Conservation (phyloP, 352 stramenopile species). For the Globisporangium yorkense region DNA sequence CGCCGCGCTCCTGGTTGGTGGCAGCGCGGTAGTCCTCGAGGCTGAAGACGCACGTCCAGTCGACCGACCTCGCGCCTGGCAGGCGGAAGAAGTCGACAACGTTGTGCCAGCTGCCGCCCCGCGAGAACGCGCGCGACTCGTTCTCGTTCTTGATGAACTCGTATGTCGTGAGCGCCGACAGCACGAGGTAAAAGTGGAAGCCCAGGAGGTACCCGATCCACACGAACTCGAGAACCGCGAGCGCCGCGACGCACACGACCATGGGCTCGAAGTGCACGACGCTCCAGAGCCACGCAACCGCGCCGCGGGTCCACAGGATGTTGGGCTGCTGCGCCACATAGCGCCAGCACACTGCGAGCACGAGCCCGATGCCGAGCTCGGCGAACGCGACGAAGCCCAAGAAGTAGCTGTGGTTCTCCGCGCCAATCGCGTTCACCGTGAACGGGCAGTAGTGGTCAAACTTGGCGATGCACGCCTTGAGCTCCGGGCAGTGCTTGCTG, state of each 20-base stretch:
- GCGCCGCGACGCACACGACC: constrained; percentile 41
- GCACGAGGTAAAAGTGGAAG: constrained; percentile 62
- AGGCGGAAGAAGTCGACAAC: constrained; percentile 56
- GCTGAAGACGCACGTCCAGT: constrained; percentile 53
- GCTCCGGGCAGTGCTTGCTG: constrained; percentile 73
- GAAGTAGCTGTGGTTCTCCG: constrained; percentile 93
- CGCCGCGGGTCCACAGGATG: constrained; percentile 17
- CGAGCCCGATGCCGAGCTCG: constrained; percentile 47
- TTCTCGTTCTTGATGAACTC: constrained; percentile 74
- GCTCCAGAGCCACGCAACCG: constrained; percentile 32
- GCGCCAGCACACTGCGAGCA: constrained; percentile 40
- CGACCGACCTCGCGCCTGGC: constrained; percentile 22
- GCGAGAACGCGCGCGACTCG: constrained; percentile 44
- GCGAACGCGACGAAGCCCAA: constrained; percentile 87
- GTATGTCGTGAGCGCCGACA: constrained; percentile 65
- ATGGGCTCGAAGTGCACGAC: constrained; percentile 58
- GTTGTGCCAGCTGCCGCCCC: constrained; percentile 44
- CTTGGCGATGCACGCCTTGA: constrained; percentile 72
- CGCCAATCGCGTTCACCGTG: constrained; percentile 92
- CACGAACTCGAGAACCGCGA: constrained; percentile 47
- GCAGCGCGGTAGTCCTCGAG: constrained; percentile 38
- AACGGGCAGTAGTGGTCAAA: constrained; percentile 87
- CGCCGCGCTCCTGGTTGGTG: not conserved
- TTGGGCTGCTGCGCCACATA: constrained; percentile 15
- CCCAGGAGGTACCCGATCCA: constrained; percentile 75